Conservation (phyloP, 2,329 filamentous ascomycete genomes). For the Decorospora gaudefroyi region DNA sequence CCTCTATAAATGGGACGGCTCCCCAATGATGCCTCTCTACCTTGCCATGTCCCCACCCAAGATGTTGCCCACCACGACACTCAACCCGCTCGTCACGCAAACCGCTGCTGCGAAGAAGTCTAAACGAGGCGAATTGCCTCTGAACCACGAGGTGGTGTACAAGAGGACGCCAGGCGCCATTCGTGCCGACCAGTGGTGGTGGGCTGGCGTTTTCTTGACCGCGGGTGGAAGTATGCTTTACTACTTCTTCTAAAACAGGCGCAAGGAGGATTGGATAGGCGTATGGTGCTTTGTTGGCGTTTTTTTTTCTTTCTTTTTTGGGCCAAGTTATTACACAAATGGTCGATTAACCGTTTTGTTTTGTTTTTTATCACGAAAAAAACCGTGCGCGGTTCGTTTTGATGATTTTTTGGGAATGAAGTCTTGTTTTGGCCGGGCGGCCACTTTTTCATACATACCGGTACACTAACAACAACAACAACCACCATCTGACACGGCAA, state of each 20-base stretch:
- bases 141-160: slow-evolving; percentile 49
- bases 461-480: no score
- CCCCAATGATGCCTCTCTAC: slow-evolving; percentile 70
- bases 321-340: no score
- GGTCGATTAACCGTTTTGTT: no score
- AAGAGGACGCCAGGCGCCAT: slow-evolving; percentile 44
- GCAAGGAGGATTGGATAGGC: no score
- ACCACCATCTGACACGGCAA: no score
- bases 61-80: slow-evolving; percentile 70
- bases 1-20: slow-evolving; percentile 66
- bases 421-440: no score
- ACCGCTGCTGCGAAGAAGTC: slow-evolving; percentile 44
- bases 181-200: slow-evolving; percentile 56
- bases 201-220: slow-evolving; percentile 56
- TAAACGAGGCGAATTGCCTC: slow-evolving; percentile 46
- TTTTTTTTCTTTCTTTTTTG: no score
- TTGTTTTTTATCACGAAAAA: no score
- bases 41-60: slow-evolving; percentile 64
- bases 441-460: no score
- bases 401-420: no score
- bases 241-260: slow-evolving; percentile 50
- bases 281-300: no score
- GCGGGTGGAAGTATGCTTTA: slow-evolving; percentile 55
- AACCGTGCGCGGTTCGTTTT: no score
- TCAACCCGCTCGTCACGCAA: slow-evolving; percentile 59